These are phyloP conservation scores for Aspergillus diversus DNA, from an alignment of 495 filamentous ascomycete genomes.

Conservation along the genomic window DNA sequence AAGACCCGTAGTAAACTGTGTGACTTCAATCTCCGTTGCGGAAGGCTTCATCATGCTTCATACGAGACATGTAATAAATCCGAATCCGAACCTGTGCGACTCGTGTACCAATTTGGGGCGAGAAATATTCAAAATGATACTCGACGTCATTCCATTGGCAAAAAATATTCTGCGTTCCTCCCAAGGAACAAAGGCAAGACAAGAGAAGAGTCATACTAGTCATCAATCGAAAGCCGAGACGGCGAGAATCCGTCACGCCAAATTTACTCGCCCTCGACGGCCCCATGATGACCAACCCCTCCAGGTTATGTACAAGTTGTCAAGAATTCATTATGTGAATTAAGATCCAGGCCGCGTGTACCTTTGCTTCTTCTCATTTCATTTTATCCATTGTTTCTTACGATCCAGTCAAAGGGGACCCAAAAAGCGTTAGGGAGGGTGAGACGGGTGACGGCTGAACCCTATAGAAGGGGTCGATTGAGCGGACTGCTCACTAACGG, in stretches of 20 bases:
- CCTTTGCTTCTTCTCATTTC: background rate
- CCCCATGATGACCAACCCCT: background rate
- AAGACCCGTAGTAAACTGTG: background rate
- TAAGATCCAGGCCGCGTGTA: constrained; percentile 6
- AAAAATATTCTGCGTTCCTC: no score
- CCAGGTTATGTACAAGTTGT: constrained; percentile 3
- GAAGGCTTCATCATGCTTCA: no score
- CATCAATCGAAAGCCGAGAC: background rate
- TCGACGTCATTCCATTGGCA: no score
- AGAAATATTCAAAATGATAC: no score
- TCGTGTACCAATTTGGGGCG: no score
- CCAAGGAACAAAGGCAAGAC: background rate
- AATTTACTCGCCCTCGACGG: background rate
- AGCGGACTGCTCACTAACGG: constrained; percentile 7
- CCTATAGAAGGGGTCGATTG: constrained; percentile 3
- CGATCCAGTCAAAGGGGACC: background rate
- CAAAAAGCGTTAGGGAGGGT: background rate
- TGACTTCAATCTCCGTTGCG: no score
- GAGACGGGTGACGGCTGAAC: constrained; percentile 12
- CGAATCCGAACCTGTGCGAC: no score
- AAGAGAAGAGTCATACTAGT: no score
- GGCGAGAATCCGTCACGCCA: background rate
- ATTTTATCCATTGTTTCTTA: background rate
- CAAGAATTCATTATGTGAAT: constrained; percentile 3
- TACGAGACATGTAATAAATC: no score